A percentile compares a stretch with the other conserved stretches of the same genome.
phyloP scores from a whole-genome alignment of 768 basidiomycete species.

The Leucogyrophana mollusca region DNA sequence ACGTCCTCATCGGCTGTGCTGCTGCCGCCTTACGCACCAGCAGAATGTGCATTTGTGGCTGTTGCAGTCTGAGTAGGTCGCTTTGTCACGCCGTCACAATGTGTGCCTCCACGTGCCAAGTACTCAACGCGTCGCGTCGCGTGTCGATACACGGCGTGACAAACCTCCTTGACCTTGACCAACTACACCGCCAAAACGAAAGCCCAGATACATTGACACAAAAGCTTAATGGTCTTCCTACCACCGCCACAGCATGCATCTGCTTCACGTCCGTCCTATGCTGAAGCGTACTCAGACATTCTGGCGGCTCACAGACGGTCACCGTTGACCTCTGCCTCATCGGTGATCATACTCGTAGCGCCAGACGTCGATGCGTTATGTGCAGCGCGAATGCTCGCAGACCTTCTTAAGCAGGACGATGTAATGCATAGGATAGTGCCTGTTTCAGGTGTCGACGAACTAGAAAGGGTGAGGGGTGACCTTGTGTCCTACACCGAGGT shows the following conservation, averaged over 20 bases:
- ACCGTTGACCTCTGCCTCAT: slow-evolving; percentile 75
- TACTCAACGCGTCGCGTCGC: slow-evolving; percentile 10
- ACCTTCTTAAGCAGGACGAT: slow-evolving; percentile 90
- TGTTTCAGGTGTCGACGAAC: slow-evolving; percentile 78
- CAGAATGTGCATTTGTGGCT: too few relatives aligned
- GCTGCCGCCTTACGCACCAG: too few relatives aligned
- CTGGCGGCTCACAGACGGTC: slow-evolving; percentile 70
- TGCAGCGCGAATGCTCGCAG: slow-evolving; percentile 86
- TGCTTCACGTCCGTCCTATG: slow-evolving; percentile 60
- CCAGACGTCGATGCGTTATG: slow-evolving; percentile 93
- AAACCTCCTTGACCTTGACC: background rate
- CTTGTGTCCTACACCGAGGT: slow-evolving; percentile 70
- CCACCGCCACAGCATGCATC: slow-evolving; percentile 69
- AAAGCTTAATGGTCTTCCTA: slow-evolving; percentile 56
- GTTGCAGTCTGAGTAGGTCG: too few relatives aligned
- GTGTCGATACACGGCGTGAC: slow-evolving; percentile 1
- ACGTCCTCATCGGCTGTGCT: too few relatives aligned
- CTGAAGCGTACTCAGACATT: slow-evolving; percentile 70
- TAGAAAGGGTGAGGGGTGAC: slow-evolving; percentile 65
- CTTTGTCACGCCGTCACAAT: background rate
- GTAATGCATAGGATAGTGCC: slow-evolving; percentile 89
- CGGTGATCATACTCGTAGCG: slow-evolving; percentile 82
- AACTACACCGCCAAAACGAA: background rate
- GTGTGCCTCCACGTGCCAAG: slow-evolving; percentile 5
- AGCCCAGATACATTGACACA: background rate